phyloP scores from a whole-genome alignment of 768 basidiomycete genomes.

The Dendrothele bispora region DNA sequence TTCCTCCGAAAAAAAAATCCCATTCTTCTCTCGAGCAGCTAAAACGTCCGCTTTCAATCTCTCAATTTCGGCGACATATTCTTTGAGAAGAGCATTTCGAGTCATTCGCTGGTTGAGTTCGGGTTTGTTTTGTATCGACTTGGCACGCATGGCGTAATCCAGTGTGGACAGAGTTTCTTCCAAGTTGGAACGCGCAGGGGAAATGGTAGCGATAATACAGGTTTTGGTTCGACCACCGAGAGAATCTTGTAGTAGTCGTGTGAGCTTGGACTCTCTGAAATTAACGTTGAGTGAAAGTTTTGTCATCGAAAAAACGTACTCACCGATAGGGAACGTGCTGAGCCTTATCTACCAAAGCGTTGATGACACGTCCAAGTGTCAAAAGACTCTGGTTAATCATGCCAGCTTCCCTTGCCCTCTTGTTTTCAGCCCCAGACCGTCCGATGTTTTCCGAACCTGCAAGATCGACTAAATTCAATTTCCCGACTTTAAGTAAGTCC shows the following conservation, averaged over 20 bases:
- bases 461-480: constrained; percentile 95
- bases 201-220: constrained; percentile 95
- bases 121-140: constrained; percentile 92
- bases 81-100: constrained; percentile 87
- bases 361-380: constrained; percentile 96
- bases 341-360: constrained; percentile 89
- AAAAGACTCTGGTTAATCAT: constrained; percentile 98
- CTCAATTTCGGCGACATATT: constrained; percentile 92
- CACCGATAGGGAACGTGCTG: constrained; percentile 94
- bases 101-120: constrained; percentile 95
- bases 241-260: constrained; percentile 97
- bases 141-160: constrained; percentile 94
- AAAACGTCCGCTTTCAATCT: constrained; percentile 86
- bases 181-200: constrained; percentile 89
- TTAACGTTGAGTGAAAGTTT: too few species aligned
- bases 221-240: constrained; percentile 96
- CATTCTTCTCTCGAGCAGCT: constrained; percentile 94
- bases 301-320: constrained; percentile 14
- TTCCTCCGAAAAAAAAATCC: constrained; percentile 91
- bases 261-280: constrained; percentile 91
- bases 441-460: constrained; percentile 99
- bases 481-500: constrained; percentile 89
- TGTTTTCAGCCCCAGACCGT: constrained; percentile 92
- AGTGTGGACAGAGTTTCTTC: constrained; percentile 98
- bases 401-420: constrained; percentile 92